Percentiles rank a stretch among this genome's conserved stretches.
These are phyloP conservation scores for Pluteus cervinus DNA, from an alignment of 768 basidiomycete genomes.

Conservation along the genomic window DNA sequence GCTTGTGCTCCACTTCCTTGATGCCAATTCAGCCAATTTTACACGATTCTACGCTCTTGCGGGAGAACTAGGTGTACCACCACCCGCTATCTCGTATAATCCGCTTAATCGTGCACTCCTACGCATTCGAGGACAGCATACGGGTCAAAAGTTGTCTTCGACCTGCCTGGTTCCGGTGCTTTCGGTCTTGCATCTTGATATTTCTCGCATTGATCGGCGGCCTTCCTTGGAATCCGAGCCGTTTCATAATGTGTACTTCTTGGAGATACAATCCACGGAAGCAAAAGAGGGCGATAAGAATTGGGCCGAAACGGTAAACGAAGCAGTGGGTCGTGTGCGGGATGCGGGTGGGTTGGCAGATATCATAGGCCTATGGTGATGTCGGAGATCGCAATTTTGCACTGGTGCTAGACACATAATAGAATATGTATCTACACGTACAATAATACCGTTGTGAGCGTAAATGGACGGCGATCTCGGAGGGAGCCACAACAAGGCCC, in stretches of 20 bases:
- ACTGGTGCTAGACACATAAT: background rate
- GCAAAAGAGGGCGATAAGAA: slow-evolving; percentile 5
- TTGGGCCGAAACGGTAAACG: slow-evolving; percentile 7
- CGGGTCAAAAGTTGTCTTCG: too few species aligned
- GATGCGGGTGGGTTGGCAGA: slow-evolving; percentile 27
- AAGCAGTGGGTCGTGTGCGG: slow-evolving; percentile 19
- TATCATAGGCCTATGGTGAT: slow-evolving; percentile 48
- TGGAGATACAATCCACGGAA: slow-evolving; percentile 41
- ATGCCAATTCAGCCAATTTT: slow-evolving; percentile 43
- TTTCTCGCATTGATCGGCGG: slow-evolving; percentile 58
- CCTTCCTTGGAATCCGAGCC: slow-evolving; percentile 40
- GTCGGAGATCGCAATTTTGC: background rate
- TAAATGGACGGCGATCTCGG: background rate
- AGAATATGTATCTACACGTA: background rate
- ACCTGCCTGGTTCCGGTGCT: too few species aligned
- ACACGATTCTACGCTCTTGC: slow-evolving; percentile 66
- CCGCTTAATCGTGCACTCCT: too few species aligned
- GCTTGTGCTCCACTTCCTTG: slow-evolving; percentile 5
- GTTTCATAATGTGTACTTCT: slow-evolving; percentile 59
- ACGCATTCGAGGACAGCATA: too few species aligned
- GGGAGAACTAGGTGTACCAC: background rate
- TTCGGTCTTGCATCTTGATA: slow-evolving; percentile 26
- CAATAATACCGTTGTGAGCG: too few species aligned
- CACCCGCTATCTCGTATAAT: slow-evolving; percentile 11
- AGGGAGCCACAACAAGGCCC: background rate